Evolutionary conservation across 116 monocot genomes (phyloP).

Genomic region (Papilionanthe hybrid): DNA sequence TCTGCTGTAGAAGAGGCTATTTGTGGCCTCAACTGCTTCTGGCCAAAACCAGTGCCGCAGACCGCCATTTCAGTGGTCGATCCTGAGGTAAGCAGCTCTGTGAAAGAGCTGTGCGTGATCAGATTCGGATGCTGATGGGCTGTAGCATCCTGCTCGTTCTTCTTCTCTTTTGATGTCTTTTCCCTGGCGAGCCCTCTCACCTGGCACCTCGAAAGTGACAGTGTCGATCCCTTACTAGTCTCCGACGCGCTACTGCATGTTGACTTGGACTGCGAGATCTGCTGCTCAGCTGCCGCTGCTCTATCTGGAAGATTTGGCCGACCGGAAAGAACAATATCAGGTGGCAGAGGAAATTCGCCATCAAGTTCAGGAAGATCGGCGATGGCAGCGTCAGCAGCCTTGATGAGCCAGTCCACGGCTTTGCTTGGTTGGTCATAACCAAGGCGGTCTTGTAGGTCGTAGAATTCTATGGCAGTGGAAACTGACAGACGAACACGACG

Average conservation of each 20-base stretch:
- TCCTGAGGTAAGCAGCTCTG: slow-evolving; percentile 2
- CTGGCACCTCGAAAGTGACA: slow-evolving; percentile 3
- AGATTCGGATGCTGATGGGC: neutral
- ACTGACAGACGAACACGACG: slow-evolving; percentile 42
- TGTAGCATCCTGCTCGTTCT: neutral
- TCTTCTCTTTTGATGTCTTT: neutral
- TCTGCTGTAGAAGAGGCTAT: neutral
- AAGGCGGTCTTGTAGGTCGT: slow-evolving; percentile 48
- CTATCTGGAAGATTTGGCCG: neutral
- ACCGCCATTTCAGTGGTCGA: neutral
- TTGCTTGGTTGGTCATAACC: slow-evolving; percentile 56
- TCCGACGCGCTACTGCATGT: slow-evolving; percentile 14
- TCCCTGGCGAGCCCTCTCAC: neutral
- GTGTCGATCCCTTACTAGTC: slow-evolving; percentile 7
- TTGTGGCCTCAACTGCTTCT: slow-evolving; percentile 9
- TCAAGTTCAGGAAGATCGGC: slow-evolving; percentile 4
- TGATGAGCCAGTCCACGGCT: slow-evolving; percentile 51
- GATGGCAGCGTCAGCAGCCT: slow-evolving; percentile 35
- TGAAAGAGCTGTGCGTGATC: slow-evolving; percentile 1
- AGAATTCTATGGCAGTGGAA: slow-evolving; percentile 51
- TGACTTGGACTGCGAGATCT: slow-evolving; percentile 1
- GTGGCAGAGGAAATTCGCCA: neutral
- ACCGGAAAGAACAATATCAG: neutral
- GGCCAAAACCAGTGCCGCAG: neutral
- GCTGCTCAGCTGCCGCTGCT: neutral